phyloP scores from a whole-genome alignment of 2,329 filamentous ascomycete genomes.

The Cladosporium oxysporum region DNA sequence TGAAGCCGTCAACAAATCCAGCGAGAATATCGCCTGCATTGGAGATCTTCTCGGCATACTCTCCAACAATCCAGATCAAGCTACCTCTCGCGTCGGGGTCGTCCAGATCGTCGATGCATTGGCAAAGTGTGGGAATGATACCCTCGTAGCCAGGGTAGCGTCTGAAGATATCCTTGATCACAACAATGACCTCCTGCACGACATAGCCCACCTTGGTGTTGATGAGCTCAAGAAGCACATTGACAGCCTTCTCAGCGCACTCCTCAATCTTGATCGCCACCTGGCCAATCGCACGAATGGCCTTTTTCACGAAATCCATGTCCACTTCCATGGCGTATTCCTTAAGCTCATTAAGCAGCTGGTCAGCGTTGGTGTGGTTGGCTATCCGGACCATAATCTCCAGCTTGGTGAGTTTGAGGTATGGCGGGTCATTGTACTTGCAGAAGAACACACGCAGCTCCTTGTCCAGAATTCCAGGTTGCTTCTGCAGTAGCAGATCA shows the following conservation, averaged over 20 bases:
- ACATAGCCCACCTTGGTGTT: constrained; percentile 99
- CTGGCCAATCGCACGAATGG: constrained; percentile 94
- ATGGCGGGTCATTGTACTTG: constrained; percentile 98
- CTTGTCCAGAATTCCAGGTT: constrained; percentile 94
- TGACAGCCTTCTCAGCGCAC: constrained; percentile 93
- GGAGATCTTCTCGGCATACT: constrained; percentile 98
- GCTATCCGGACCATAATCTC: constrained; percentile 99
- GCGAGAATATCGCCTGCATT: constrained; percentile 94
- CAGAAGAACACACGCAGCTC: constrained; percentile 98
- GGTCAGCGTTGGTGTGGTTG: constrained; percentile 94
- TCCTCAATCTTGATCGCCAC: constrained; percentile 98
- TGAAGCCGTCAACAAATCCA: constrained; percentile 90
- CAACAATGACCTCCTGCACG: constrained; percentile 96
- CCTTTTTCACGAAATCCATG: constrained; percentile 96
- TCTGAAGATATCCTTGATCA: constrained; percentile 97
- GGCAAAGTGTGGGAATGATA: constrained; percentile 93
- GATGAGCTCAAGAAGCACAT: constrained; percentile 88
- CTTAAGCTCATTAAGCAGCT: constrained; percentile 89
- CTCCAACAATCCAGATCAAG: constrained; percentile 97
- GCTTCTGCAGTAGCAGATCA: constrained; percentile 90
- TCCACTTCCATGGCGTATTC: constrained; percentile 98
- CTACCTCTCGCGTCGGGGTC: constrained; percentile 88
- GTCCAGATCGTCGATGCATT: constrained; percentile 95
- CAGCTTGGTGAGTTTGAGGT: constrained; percentile 95
- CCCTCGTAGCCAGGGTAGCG: constrained; percentile 98